Conservation (phyloP, 2,329 filamentous ascomycete genomes). For the Leptodontidium sp. region DNA sequence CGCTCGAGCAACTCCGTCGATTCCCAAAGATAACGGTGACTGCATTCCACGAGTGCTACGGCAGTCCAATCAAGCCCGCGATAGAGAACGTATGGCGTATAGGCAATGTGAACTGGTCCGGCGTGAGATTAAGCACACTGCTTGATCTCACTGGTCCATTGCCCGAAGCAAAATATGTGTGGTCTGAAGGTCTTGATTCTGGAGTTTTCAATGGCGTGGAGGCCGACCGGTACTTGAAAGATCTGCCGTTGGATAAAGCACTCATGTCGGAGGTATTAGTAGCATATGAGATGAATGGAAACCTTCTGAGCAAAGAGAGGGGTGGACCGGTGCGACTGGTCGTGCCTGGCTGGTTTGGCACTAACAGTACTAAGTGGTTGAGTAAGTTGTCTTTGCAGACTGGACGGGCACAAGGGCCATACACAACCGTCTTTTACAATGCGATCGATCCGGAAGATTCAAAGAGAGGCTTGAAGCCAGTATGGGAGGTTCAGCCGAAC, state of each 20-base stretch:
- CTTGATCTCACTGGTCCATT: neutral
- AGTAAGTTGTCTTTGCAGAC: neutral
- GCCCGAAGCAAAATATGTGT: neutral
- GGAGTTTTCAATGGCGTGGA: neutral
- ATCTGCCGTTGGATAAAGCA: neutral
- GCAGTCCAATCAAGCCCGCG: neutral
- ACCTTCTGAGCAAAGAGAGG: neutral
- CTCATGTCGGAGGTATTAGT: neutral
- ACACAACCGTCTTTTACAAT: neutral
- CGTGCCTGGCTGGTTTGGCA: neutral
- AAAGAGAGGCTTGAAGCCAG: neutral
- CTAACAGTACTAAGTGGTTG: neutral
- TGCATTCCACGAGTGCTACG: neutral
- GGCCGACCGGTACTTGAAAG: slow-evolving; percentile 1
- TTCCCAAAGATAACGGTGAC: neutral
- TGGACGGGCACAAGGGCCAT: slow-evolving; percentile 3
- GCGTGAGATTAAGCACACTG: neutral
- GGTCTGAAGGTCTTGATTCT: slow-evolving; percentile 2
- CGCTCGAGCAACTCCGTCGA: neutral
- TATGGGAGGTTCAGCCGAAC: neutral
- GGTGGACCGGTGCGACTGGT: neutral
- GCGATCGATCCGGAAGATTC: neutral
- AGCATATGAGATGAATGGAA: neutral
- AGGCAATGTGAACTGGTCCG: neutral
- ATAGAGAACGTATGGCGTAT: neutral